Base-by-base conservation (phyloP, 2,329 filamentous ascomycete species). In the Lachnellula arida region DNA sequence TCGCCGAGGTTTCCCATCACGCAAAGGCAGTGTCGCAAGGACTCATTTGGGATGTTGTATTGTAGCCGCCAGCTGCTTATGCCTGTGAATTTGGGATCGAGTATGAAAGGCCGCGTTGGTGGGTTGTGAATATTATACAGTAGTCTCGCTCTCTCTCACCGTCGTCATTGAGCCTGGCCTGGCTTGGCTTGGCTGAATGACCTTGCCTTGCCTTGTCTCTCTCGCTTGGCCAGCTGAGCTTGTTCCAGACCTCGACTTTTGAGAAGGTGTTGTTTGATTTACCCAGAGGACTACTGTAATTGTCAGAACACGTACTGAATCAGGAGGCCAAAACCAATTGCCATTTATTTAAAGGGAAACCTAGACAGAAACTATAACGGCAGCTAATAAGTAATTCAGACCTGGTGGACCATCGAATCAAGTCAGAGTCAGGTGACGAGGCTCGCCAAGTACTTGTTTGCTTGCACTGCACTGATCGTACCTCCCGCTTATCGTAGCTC, bases 1-100 rank as follows among this genome's bases (percentile, higher is more conserved):
- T 85, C 86, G 77, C 86, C 85, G 71, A 89, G 78, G 70, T 83
- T 79, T 73, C 84, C 85, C 87, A 91, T 91, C 62, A 70, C 68
- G 67, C 58, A 62, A 58, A 54, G 47, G 54, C 44, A 58, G 46
- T 57, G 57, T 59, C 58, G 65, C 65, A 66, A 63, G 46, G 35
- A 60, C 57, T 66, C 68, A 70, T 70, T 65, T 67, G 66, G 63
- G 52, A 53, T 19, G 49, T 47, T 46, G 40, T n/a, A 42, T 47
- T 59, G 55, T 55, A 58, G 53, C 49, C 11, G 37, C 47, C 43
- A 37, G 37, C 52, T 53, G 42, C 46, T 37, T 35, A 42, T 28
- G 34, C 25, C 47, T 53, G 42, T 40, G 44, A 28, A 40, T 39
- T 37, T 49, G 40, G 22, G 49, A 44, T 28, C 12, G 42, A 51